These are phyloP conservation scores for Skeletonema tropicum DNA, from an alignment of 108 stramenopile genomes.

Conservation along the genomic window DNA sequence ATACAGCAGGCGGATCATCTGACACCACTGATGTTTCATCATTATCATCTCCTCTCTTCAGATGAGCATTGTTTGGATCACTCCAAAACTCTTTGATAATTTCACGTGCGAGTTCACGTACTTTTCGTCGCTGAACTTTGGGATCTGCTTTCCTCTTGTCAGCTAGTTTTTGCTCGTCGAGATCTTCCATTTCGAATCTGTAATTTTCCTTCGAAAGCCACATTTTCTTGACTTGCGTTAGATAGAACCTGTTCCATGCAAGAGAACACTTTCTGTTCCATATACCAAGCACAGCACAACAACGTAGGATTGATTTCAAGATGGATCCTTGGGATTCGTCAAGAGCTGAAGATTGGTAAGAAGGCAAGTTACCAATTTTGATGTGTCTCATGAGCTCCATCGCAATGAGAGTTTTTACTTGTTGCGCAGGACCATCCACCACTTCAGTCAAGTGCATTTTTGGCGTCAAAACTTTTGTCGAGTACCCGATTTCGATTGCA, in stretches of 20 bases:
- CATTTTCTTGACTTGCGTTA: slow-evolving; percentile 27
- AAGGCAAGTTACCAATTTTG: slow-evolving; percentile 77
- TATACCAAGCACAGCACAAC: slow-evolving; percentile 19
- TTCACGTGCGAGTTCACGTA: slow-evolving; percentile 68
- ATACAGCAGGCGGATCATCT: slow-evolving; percentile 73
- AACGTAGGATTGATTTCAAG: slow-evolving; percentile 34
- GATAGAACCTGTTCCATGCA: slow-evolving; percentile 31
- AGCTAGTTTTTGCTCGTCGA: slow-evolving; percentile 22
- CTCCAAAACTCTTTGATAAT: slow-evolving; percentile 64
- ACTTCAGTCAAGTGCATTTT: slow-evolving; percentile 94
- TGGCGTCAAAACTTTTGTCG: slow-evolving; percentile 87
- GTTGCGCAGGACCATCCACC: slow-evolving; percentile 60
- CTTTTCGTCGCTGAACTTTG: slow-evolving; percentile 55
- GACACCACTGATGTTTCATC: slow-evolving; percentile 49
- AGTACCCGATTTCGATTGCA: slow-evolving; percentile 97
- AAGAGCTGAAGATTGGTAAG: slow-evolving; percentile 67
- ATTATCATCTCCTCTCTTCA: slow-evolving; percentile 19
- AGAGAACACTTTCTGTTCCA: slow-evolving; percentile 34
- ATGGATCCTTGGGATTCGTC: slow-evolving; percentile 35
- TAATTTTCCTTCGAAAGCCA: slow-evolving; percentile 27
- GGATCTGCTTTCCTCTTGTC: slow-evolving; percentile 38
- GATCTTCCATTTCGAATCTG: slow-evolving; percentile 27
- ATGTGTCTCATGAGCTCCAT: slow-evolving; percentile 89
- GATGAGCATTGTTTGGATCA: neutral
- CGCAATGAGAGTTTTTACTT: slow-evolving; percentile 70